A percentile compares a stretch with the other conserved stretches of the same genome.
phyloP scores from a whole-genome alignment of 1,284 basidiomycete genomes.

The Ganoderma leucocontextum region DNA sequence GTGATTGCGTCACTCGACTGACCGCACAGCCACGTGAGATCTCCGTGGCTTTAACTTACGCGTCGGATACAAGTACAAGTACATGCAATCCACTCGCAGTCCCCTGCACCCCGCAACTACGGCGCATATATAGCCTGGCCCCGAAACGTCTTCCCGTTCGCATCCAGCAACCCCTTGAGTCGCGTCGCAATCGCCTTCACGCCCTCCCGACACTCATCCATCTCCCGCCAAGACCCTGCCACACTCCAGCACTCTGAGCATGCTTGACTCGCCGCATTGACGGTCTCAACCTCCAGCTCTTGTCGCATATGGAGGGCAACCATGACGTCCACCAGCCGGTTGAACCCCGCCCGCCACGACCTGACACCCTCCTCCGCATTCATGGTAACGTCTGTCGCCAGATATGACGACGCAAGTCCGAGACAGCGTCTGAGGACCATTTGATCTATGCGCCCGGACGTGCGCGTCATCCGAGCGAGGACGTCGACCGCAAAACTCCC shows the following conservation, averaged over 20 bases:
- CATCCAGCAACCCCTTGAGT: slow-evolving; percentile 71
- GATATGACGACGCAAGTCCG: slow-evolving; percentile 75
- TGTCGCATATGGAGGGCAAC: slow-evolving; percentile 68
- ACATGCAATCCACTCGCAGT: background rate
- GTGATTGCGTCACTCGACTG: slow-evolving; percentile 19
- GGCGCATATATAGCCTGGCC: slow-evolving; percentile 73
- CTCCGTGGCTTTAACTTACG: background rate
- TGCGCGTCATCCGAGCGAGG: slow-evolving; percentile 58
- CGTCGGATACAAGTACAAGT: background rate
- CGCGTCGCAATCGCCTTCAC: slow-evolving; percentile 67
- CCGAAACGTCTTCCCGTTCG: slow-evolving; percentile 69
- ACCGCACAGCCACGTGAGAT: slow-evolving; percentile 17
- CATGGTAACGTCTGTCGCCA: slow-evolving; percentile 75
- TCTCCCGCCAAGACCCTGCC: slow-evolving; percentile 69
- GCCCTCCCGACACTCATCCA: slow-evolving; percentile 65
- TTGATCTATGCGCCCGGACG: slow-evolving; percentile 64
- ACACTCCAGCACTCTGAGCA: slow-evolving; percentile 86
- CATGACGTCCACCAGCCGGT: slow-evolving; percentile 72
- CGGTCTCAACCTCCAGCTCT: slow-evolving; percentile 75
- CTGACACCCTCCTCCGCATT: slow-evolving; percentile 61
- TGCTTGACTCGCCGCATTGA: slow-evolving; percentile 75
- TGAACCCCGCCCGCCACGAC: slow-evolving; percentile 73
- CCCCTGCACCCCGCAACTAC: slow-evolving; percentile 20
- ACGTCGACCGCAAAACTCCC: slow-evolving; percentile 62
- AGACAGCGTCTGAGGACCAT: slow-evolving; percentile 67